Conservation (phyloP, 345 rosid genomes). For the Pugionium cornutum region DNA sequence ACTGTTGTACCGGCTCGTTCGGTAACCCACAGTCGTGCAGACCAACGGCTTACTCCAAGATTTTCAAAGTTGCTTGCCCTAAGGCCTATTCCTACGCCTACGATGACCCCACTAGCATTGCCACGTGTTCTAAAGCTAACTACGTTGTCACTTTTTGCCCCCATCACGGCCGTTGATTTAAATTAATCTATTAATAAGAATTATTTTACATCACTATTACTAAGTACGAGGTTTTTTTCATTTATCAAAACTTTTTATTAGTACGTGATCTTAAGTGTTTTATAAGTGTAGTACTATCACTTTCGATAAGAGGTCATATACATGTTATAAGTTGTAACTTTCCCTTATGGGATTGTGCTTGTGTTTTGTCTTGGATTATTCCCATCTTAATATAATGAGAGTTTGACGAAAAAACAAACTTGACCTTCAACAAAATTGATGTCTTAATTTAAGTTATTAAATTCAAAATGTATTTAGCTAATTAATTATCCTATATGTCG, state of each 20-base stretch:
- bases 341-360: too few relatives aligned
- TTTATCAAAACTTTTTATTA: too few relatives aligned
- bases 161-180: constrained; percentile 33
- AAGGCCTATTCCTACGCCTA: constrained; percentile 54
- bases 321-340: too few relatives aligned
- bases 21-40: constrained; percentile 48
- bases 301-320: too few relatives aligned
- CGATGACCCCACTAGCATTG: constrained; percentile 50
- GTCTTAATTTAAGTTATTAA: too few relatives aligned
- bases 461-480: too few relatives aligned
- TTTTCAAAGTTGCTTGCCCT: constrained; percentile 52
- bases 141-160: constrained; percentile 50
- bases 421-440: too few relatives aligned
- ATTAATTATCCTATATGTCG: too few relatives aligned
- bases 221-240: constrained; percentile 12
- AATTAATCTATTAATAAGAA: background rate
- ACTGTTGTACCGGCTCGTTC: constrained; percentile 50
- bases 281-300: too few relatives aligned
- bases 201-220: constrained; percentile 2
- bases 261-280: background rate
- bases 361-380: too few relatives aligned
- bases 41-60: constrained; percentile 49
- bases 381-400: too few relatives aligned
- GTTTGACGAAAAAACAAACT: too few relatives aligned
- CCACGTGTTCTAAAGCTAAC: constrained; percentile 43